Conservation (phyloP, 2,329 filamentous ascomycete species). For the Helminthosporium solani region DNA sequence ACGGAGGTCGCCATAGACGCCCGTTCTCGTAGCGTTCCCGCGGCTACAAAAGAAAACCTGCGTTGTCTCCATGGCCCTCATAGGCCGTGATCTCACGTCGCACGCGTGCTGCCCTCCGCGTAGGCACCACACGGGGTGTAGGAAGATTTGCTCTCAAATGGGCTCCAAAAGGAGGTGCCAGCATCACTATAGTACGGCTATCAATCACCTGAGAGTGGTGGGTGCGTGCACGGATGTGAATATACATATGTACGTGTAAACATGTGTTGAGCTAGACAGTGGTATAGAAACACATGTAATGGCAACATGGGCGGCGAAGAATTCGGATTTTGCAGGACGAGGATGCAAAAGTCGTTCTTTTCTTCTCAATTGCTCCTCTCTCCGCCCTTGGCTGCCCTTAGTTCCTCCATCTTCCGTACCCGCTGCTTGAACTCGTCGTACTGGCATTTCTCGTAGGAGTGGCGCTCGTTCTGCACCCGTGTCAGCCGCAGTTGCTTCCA, state of each 20-base stretch:
- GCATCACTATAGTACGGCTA: conserved; percentile 18
- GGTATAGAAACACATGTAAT: too few relatives aligned
- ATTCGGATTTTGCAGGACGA: too few relatives aligned
- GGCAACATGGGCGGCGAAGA: too few relatives aligned
- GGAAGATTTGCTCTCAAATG: conserved; percentile 40
- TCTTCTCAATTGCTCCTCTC: conserved; percentile 73
- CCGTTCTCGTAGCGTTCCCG: conserved; percentile 27
- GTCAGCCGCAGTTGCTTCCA: conserved; percentile 16
- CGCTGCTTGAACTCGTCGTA: conserved; percentile 99
- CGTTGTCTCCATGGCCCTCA: conserved; percentile 40
- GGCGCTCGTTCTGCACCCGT: conserved; percentile 75
- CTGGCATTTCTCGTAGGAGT: conserved; percentile 98
- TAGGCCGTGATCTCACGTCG: conserved; percentile 27
- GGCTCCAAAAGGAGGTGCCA: conserved; percentile 33
- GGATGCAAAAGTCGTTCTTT: too few relatives aligned
- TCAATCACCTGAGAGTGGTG: too few relatives aligned
- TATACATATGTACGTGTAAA: conserved; percentile 22
- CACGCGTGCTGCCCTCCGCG: conserved; percentile 43
- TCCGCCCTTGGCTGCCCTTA: conserved; percentile 81
- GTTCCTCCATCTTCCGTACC: conserved; percentile 97
- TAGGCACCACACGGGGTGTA: conserved; percentile 43
- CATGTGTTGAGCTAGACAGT: too few relatives aligned
- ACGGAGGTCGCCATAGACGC: conserved; percentile 21
- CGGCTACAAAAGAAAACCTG: conserved; percentile 32
- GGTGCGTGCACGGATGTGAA: too few relatives aligned